These are phyloP conservation scores for Linnemannia schmuckeri DNA, from an alignment of 192 early-diverging fungal species.

Conservation along the genomic window DNA sequence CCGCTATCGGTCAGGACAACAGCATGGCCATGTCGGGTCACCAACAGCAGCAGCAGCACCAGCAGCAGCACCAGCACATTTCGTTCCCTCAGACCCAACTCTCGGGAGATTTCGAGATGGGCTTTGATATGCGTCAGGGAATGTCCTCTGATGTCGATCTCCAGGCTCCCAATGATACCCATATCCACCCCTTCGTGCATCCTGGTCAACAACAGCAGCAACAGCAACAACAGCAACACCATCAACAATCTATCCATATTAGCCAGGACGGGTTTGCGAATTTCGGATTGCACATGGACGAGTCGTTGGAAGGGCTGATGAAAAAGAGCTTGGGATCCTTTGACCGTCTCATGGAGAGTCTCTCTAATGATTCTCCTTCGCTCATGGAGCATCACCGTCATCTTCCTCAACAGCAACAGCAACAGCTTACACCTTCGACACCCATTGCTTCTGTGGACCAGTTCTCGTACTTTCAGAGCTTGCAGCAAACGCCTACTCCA, in stretches of 20 bases:
- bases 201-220: conserved; percentile 15
- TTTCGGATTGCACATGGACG: conserved; percentile 26
- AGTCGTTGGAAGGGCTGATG: conserved; percentile 38
- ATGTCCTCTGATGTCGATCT: background rate
- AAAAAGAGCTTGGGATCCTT: conserved; percentile 40
- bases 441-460: background rate
- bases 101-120: background rate
- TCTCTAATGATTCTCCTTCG: background rate
- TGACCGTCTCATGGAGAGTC: background rate
- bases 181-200: background rate
- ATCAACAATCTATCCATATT: background rate
- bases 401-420: conserved; percentile 3
- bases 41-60: background rate
- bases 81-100: background rate
- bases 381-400: background rate
- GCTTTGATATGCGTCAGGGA: background rate
- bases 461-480: conserved; percentile 14
- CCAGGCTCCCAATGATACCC: background rate
- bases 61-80: background rate
- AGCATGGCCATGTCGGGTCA: background rate
- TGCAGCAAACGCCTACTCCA: background rate
- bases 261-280: conserved; percentile 2
- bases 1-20: background rate
- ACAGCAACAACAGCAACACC: conserved; percentile 12
- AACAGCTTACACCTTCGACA: conserved; percentile 6